Evolutionary conservation across 768 basidiomycete species (phyloP), one percentile per base, ranked within the genome.

Genomic region (Podaxis sp.): DNA sequence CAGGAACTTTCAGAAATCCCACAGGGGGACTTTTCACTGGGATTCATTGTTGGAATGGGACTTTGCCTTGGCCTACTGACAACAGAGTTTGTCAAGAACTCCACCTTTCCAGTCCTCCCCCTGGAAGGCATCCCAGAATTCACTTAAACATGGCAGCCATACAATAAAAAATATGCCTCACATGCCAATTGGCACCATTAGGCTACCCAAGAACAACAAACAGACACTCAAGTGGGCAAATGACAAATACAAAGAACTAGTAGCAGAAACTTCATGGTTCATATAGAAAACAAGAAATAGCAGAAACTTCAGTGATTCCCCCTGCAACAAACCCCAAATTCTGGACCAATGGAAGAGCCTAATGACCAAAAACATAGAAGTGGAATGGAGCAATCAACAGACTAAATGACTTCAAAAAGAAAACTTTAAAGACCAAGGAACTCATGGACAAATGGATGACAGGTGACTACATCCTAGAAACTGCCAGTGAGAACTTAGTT

Each of bases 231-330:
- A 30, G 33, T 37, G 50, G 5, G 11, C 13, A 46, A 54, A 61
- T n/a, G 41, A 56, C 10, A 33, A 60, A 13, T 64, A 56, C 30
- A 60, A 24, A 52, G 60, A 64, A 26, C 44, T 66, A 15, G 51
- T 64, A 24, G 24, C 49, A 1, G 62, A 66, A 48, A 48, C 54
- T 1, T 20, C 22, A 24, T 56, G 61, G 52, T 13, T 52, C 0
- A 61, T 64, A 24, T 66, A 59, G 63, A 38, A 20, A 44, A 38
- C 33, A n/a, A 60, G 15, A 49, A 46, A 41, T 17, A 41, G 53
- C 6, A 33, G 28, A 20, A 22, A 40, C 17, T 46, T 46, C 6
- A 44, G 38, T 17, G 17, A n/a, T 1, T 46, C n/a, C n/a, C n/a
- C n/a, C n/a, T n/a, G n/a, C n/a, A n/a, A 12, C 17, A 13, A 5